Base-by-base conservation (phyloP, 2,329 filamentous ascomycete genomes). In the Alternaria sp. region DNA sequence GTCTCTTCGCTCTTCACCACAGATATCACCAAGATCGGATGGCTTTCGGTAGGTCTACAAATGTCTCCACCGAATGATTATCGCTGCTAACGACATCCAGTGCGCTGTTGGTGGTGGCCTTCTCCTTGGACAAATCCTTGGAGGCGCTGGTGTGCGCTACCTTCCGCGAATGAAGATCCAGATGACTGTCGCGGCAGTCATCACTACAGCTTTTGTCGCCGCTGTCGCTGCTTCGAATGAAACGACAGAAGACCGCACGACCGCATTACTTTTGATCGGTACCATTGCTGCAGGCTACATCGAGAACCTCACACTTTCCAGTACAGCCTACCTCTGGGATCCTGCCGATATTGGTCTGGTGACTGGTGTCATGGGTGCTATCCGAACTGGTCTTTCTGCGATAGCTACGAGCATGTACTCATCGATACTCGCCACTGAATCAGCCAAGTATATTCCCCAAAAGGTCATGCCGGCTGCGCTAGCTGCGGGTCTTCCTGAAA, bases 91-190 rank as follows among this genome's bases (percentile, higher is more conserved):
- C 43, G 30, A 36, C 14, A 27, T 16, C 10, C 11, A 72, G 70
- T 74, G 71, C 52, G 70, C 72, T 25, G 72, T 76, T 40, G 74
- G 73, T 36, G 73, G 74, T n/a, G 73, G 74, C 52, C 68, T 77
- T 10, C 66, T 76, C 16, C 63, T 74, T 10, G 73, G 74, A 7
- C 73, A 77, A 54, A 66, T 74, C n/a, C 60, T 72, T 11, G 73
- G 72, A 49, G 74, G 74, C 25, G 63, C 71, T 22, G 73, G 73
- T 36, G 59, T 76, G n/a, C 66, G 68, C 32, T 74, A 64, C 36
- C 51, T 77, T 8, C 73, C 74, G 4, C 64, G 67, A 10, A 74
- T 74, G 64, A 75, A 74, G 63, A 70, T 71, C 43, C 73, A 77
- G 57, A 75, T 77, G 67, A 71, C 69, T 1, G 68, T 74, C 34